Evolutionary conservation across 2,329 filamentous ascomycete species (phyloP), one percentile per base, ranked within the genome.

Genomic region (Ascochyta clinopodiicola): DNA sequence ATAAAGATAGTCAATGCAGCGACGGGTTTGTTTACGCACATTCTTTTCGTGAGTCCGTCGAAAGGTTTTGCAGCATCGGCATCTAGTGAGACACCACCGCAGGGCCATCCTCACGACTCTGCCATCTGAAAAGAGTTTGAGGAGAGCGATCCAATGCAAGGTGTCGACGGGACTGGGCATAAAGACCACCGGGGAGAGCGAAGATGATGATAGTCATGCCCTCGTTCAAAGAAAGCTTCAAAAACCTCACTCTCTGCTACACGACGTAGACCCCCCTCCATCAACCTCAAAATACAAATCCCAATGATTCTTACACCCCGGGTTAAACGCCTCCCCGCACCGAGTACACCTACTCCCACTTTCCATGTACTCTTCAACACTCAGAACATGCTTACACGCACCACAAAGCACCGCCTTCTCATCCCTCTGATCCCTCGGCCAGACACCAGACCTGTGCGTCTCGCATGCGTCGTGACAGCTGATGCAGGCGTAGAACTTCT

Each of bases 401-500:
- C 72, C 73, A 57, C 73, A 75, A 27, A 75, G 45, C 31, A 75
- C 67, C 1, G 63, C 69, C 34, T 48, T 53, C 38, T 69, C 68
- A 5, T 51, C 50, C 37, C 66, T 59, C n/a, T 53, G 43, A 6
- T 47, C 39, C 3, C 10, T 47, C 0, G 61, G 63, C 72, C 73
- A 75, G 0, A 68, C 47, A 1, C 21, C 58, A 6, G 69, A 57
- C 6, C 24, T 36, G 47, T 75, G 73, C 2, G 62, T 44, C 44
- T 74, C 71, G 12, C 60, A 44, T 9, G 56, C 61, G 39, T 72
- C 61, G 49, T 75, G 73, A 29, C 73, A 75, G 40, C 56, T 66
- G 25, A 74, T 72, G 59, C 73, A 75, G 6, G 72, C 72, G 58
- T 75, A 75, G 59, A 74, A 75, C 45, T 70, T 73, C 15, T 61